Evolutionary conservation across 2,329 filamentous ascomycete genomes (phyloP), one percentile per base, ranked within the genome.

Genomic region (Trichophyton mentagrophytes): DNA sequence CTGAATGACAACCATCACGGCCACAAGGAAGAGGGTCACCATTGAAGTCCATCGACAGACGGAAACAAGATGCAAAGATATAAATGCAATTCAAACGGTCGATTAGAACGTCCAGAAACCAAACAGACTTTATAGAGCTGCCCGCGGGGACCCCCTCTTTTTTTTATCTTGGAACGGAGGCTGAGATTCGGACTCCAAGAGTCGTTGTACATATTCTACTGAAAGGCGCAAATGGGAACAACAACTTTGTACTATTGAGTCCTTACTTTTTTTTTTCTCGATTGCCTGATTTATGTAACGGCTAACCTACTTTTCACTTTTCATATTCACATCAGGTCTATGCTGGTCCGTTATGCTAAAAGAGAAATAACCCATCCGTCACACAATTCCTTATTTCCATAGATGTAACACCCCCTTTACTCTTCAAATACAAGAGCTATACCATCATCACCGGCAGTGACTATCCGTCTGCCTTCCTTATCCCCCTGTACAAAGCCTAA

Each of bases 391-490:
- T 7, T 15, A 20, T 46, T 46, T 46, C 15, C 42, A 46, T 20
- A n/a, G 3, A 44, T 46, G 42, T 11, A 49, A 25, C 25, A 27
- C 27, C 20, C 33, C 20, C 33, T 22, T 47, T 63, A 65, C 58
- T 76, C 73, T 63, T 76, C 74, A 64, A 79, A 79, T 30, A 79
- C 72, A 59, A 79, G 67, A 3, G 73, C 69, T 60, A 79, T 71
- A 7, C 74, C 74, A 67, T 99, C 93, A 75, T 99, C 93, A 25
- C 93, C 93, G 1, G 90, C 93, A 4, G 93, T 97, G 3, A 96
- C 82, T 57, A 97, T 79, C 65, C 85, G 80, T 72, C 85, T 83
- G 0, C 89, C 89, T 38, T 40, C 61, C 71, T 85, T 80, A 5
- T 85, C 85, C 1, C 78, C 79, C 74, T 96, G 90, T 59, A 95